Evolutionary conservation across 805 yeast species (phyloP), one percentile per base, ranked within the genome.

Genomic region (Pichia insulana): DNA sequence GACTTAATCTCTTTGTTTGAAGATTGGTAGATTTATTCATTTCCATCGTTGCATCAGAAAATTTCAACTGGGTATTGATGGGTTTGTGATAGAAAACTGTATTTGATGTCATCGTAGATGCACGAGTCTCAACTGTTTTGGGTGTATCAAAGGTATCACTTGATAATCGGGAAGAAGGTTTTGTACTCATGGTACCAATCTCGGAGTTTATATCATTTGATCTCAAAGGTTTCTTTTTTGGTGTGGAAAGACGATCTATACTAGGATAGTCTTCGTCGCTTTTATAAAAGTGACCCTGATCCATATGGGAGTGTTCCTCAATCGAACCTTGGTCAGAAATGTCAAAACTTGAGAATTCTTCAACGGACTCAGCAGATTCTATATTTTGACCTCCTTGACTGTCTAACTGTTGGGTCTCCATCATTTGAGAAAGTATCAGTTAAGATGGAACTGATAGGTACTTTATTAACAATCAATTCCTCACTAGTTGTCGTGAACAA

Each of bases 301-400:
- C 15, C 13, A 32, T 16, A n/a, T 34, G 36, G n/a, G 13, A 26
- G 5, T 20, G 13, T 17, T 19, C 27, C 7, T 27, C 11, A 11
- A 30, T 25, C 15, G 20, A 26, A 7, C 38, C 41, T 28, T 43
- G 38, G 30, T 48, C 46, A 3, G 47, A 43, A 5, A 48, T 41
- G 20, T 45, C 49, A 37, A 48, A 48, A 15, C 51, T 48, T n/a
- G 49, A 45, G 18, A 48, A 33, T 28, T 48, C 50, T 18, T 47
- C 50, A 18, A 40, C 20, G 3, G 31, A 28, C 7, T 28, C 13
- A 11, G 5, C 6, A 11, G 4, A 6, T 28, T 36, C 43, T 9
- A 25, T 19, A 13, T 30, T 31, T 19, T 37, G 34, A 34, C 25
- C 42, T 13, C 16, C 15, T 19, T 33, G n/a, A 22, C 5, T 22